Evolutionary conservation across 345 rosid genomes (phyloP).

Genomic region (Crucihimalaya himalaica): DNA sequence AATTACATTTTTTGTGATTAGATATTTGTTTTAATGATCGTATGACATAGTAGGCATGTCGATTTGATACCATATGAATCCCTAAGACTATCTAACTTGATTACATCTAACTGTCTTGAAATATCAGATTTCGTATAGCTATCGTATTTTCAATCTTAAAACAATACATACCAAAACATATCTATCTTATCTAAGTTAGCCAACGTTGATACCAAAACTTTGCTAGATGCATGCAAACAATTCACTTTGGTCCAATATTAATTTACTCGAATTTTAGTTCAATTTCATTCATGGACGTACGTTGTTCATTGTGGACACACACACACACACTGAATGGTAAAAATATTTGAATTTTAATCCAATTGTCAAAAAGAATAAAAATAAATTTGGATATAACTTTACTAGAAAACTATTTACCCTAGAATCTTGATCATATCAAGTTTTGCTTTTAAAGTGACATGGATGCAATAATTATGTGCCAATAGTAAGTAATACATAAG

Average conservation of each 20-base stretch:
- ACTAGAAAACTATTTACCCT: neutral
- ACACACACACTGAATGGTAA: neutral
- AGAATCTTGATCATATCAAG: neutral
- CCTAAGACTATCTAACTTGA: no score
- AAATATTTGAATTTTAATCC: neutral
- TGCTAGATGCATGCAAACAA: neutral
- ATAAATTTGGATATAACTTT: neutral
- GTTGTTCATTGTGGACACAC: neutral
- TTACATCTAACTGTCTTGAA: no score
- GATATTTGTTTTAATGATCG: constrained; percentile 7
- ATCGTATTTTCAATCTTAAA: no score
- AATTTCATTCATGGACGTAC: neutral
- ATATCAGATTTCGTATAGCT: no score
- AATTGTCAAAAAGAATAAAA: neutral
- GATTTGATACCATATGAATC: neutral
- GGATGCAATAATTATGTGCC: constrained; percentile 29
- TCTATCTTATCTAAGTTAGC: no score
- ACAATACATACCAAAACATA: neutral
- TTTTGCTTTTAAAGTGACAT: constrained; percentile 16
- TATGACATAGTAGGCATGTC: neutral
- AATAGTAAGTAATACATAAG: constrained; percentile 3
- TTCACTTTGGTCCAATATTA: neutral
- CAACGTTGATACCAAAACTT: no score
- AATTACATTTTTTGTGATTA: neutral
- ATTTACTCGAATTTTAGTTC: neutral